Base-by-base conservation (phyloP, 1,139 yeast genomes). In the Nakaseomyces glabratus region DNA sequence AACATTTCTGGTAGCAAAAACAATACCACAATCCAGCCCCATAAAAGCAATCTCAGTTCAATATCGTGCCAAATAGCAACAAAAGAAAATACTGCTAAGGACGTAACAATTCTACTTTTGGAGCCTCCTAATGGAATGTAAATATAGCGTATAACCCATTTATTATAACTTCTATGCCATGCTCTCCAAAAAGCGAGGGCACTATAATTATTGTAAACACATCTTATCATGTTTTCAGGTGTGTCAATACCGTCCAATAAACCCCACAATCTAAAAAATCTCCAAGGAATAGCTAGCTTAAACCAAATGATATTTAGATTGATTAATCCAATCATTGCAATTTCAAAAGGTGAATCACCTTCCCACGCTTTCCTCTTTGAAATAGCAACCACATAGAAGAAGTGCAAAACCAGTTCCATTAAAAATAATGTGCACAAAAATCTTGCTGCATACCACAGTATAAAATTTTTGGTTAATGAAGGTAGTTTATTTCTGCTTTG, bases 1-100 rank as follows among this genome's bases (percentile, higher is more conserved):
- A 69, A 51, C 29, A 85, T 69, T 55, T 93, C 98, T 0, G 98
- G 98, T n/a, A 88, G 47, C 37, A 93, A 69, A 53, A 90, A 88
- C 20, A 90, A 46, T 4, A 90, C 96, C 37, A 90, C 70, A 21
- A 85, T 62, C 96, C 97, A 88, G 4, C 98, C 97, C 99, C 99
- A 93, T 43, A 88, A 63, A 35, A 93, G 63, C 34, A 93, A 62
- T 46, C 75, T 77, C 50, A 90, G 68, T 58, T 90, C 90, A 44
- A 93, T 88, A 53, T 93, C 98, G 60, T 93, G 99, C 99, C 99
- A 93, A 20, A 93, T 67, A 2, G 98, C 98, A 23, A 93, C 98
- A 61, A 93, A 93, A 22, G 94, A 78, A 55, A 93, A 93, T n/a
- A 86, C 96, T 17, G 88, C 71, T 28, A 90, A 63, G 20, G 88